Percentiles rank a stretch among this genome's conserved stretches.
Evolutionary conservation across 2,329 filamentous ascomycete genomes (phyloP).

Genomic region (Microcyclospora pomicola): DNA sequence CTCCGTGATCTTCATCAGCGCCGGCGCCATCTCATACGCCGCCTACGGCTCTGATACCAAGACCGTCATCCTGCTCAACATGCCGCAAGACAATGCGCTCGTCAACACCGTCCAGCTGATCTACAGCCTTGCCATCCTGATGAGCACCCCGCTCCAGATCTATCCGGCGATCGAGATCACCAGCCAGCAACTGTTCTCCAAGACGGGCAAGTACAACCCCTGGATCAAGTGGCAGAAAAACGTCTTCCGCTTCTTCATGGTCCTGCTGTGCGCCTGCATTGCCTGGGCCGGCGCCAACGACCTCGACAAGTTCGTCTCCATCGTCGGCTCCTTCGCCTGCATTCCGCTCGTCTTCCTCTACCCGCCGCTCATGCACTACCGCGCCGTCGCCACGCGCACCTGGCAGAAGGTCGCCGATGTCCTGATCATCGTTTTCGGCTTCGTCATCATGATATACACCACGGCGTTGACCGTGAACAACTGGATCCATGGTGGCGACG

Average conservation of each 20-base stretch:
- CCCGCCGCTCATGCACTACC: slow-evolving; percentile 86
- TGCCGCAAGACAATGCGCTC: slow-evolving; percentile 87
- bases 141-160: slow-evolving; percentile 90
- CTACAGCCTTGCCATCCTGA: slow-evolving; percentile 92
- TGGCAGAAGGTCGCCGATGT: slow-evolving; percentile 62
- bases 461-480: slow-evolving; percentile 74
- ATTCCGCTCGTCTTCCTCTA: slow-evolving; percentile 96
- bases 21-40: slow-evolving; percentile 88
- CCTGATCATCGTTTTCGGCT: slow-evolving; percentile 63
- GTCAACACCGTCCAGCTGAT: slow-evolving; percentile 95
- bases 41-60: slow-evolving; percentile 91
- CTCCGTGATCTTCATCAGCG: slow-evolving; percentile 75
- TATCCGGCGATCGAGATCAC: slow-evolving; percentile 96
- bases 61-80: slow-evolving; percentile 89
- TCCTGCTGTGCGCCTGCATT: slow-evolving; percentile 70
- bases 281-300: slow-evolving; percentile 88
- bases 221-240: slow-evolving; percentile 99
- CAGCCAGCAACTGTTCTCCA: slow-evolving; percentile 84
- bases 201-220: slow-evolving; percentile 93
- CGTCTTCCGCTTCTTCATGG: slow-evolving; percentile 83
- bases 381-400: slow-evolving; percentile 56
- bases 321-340: slow-evolving; percentile 95
- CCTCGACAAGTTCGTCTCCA: slow-evolving; percentile 90
- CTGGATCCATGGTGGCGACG: slow-evolving; percentile 52
- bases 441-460: slow-evolving; percentile 83